phyloP scores from a whole-genome alignment of 1,284 basidiomycete species.

The Puccinia novopanici region DNA sequence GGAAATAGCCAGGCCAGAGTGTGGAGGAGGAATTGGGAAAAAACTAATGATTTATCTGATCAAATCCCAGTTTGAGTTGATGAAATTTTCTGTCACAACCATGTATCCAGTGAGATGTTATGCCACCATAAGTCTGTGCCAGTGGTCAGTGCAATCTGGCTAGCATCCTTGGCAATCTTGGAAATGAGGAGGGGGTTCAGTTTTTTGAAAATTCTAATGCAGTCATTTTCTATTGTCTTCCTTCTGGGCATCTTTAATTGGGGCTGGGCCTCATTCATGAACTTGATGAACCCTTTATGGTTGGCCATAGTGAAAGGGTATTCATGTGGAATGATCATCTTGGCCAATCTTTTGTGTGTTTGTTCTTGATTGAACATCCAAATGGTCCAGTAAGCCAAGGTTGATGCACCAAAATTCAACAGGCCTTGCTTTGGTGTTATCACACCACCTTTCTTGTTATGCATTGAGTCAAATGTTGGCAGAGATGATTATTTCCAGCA shows the following conservation, averaged over 20 bases:
- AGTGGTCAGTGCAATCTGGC: not conserved
- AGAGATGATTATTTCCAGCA: not conserved
- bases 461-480: not conserved
- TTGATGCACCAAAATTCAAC: not conserved
- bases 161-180: not conserved
- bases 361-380: not conserved
- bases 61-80: not conserved
- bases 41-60: not conserved
- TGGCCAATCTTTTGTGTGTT: not conserved
- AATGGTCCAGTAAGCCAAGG: not conserved
- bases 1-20: not conserved
- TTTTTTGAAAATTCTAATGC: not conserved
- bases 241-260: not conserved
- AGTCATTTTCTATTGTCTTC: not conserved
- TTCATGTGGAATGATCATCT: slow-evolving; percentile 7
- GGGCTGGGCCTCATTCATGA: not conserved
- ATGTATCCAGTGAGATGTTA: not conserved
- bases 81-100: not conserved
- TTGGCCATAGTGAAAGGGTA: not conserved
- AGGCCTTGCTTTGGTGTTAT: not conserved
- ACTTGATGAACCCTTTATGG: not conserved
- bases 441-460: not conserved
- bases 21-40: not conserved
- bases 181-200: not conserved
- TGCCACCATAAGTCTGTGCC: not conserved